Percentiles rank a stretch among this genome's conserved stretches.
Conservation (phyloP, 1,284 basidiomycete species). For the Paramarasmius palmivorus region DNA sequence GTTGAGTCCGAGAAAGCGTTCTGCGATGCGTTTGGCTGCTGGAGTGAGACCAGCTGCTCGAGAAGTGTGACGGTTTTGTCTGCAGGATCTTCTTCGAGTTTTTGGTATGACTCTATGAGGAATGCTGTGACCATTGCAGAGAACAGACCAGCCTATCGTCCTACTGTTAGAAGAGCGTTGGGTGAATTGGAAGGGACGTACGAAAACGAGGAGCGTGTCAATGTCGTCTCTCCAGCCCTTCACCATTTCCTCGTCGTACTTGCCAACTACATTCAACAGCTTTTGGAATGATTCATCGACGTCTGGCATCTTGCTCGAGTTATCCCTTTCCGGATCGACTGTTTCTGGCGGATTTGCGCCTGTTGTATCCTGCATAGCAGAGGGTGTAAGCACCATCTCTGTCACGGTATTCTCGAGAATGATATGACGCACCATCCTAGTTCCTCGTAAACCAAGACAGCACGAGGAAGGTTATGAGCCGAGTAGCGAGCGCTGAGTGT, state of each 20-base stretch:
- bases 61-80: background rate
- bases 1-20: background rate
- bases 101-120: constrained; percentile 7
- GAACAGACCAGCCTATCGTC: background rate
- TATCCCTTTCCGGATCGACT: too few species aligned
- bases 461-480: too few species aligned
- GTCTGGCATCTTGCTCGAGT: too few species aligned
- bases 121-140: constrained; percentile 8
- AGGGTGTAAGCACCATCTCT: too few species aligned
- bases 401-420: too few species aligned
- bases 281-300: background rate
- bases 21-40: background rate
- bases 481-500: too few species aligned
- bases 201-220: constrained; percentile 4
- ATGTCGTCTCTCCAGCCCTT: constrained; percentile 3
- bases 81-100: background rate
- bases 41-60: background rate
- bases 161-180: background rate
- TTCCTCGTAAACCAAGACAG: too few species aligned
- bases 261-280: background rate
- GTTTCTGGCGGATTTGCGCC: too few species aligned
- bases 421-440: too few species aligned
- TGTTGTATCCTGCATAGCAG: too few species aligned
- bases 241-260: background rate
- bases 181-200: background rate